Evolutionary conservation across 2,329 filamentous ascomycete species (phyloP), one percentile per base, ranked within the genome.

Genomic region (Trichophyton simii): DNA sequence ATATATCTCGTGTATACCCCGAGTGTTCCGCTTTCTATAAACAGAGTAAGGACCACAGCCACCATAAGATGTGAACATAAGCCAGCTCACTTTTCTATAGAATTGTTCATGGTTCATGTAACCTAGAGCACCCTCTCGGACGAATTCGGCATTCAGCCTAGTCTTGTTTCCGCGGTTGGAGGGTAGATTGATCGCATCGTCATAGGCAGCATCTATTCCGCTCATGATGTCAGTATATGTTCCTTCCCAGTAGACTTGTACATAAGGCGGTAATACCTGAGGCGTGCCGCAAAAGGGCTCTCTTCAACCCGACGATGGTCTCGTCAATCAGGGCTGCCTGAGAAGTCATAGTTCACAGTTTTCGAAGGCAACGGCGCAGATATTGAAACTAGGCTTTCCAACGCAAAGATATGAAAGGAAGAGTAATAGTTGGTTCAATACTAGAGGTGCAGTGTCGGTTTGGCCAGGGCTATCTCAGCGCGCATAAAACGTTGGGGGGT

Each of bases 111-210:
- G 78, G 65, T 78, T 74, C 3, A 77, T 73, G 62, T 76, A 78
- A 31, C 82, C 81, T 60, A 84, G 71, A 18, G 78, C 76, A 42
- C 81, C 82, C 64, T 80, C 77, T 64, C 80, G 81, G 50, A 84
- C 77, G 69, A 81, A 79, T 64, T 76, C 76, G 25, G 83, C 80
- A 67, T 83, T 82, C 63, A 77, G 77, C 70, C 80, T 80, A 66
- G 86, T 75, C 71, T 85, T 86, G 70, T 85, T 83, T 62, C 81
- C 82, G 68, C 82, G 78, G 69, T 84, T 84, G 59, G 80, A 81
- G 59, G 79, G 78, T 62, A 78, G 75, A 28, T 76, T 76, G 65
- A 83, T 80, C 52, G 76, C 73, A 58, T 82, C 79, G 66, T 84
- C 83, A 41, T 80, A 72, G 25, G 69, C 73, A 18, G 69, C 67